Evolutionary conservation across 192 early-diverging fungal genomes (phyloP).

Genomic region (Piromyces finnis): DNA sequence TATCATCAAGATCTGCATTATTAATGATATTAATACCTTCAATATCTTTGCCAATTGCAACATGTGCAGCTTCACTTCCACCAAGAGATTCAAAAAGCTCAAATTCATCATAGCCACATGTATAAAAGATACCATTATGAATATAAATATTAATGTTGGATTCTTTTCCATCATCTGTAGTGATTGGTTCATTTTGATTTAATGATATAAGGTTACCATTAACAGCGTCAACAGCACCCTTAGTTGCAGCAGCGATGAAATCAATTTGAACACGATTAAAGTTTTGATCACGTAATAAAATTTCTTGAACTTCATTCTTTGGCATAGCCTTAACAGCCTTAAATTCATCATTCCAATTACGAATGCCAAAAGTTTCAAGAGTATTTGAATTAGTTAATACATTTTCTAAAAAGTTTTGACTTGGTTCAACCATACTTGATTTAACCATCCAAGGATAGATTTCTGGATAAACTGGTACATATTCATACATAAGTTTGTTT

Average conservation of each 20-base stretch:
- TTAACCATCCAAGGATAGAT: slow-evolving; percentile 73
- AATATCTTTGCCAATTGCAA: slow-evolving; percentile 85
- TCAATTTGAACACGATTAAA: slow-evolving; percentile 72
- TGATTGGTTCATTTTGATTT: slow-evolving; percentile 54
- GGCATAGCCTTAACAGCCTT: slow-evolving; percentile 78
- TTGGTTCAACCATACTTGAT: slow-evolving; percentile 30
- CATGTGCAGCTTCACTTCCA: slow-evolving; percentile 77
- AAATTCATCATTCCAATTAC: slow-evolving; percentile 97
- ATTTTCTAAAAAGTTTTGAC: slow-evolving; percentile 42
- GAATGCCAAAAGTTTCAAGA: slow-evolving; percentile 24
- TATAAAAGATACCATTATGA: slow-evolving; percentile 94
- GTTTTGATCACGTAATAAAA: slow-evolving; percentile 66
- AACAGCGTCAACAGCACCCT: slow-evolving; percentile 59
- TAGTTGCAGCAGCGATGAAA: slow-evolving; percentile 77
- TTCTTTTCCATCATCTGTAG: slow-evolving; percentile 27
- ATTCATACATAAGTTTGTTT: not conserved
- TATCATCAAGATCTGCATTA: slow-evolving; percentile 53
- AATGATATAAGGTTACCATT: slow-evolving; percentile 55
- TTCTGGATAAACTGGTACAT: slow-evolving; percentile 36
- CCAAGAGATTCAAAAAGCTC: slow-evolving; percentile 68
- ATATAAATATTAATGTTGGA: slow-evolving; percentile 39
- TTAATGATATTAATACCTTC: slow-evolving; percentile 67
- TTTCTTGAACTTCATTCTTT: slow-evolving; percentile 50
- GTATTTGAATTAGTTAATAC: slow-evolving; percentile 10
- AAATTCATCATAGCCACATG: slow-evolving; percentile 67